Evolutionary conservation across 306 rosid genomes (phyloP), one percentile per base, ranked within the genome.

Genomic region (Cotoneaster glaucophyllus): DNA sequence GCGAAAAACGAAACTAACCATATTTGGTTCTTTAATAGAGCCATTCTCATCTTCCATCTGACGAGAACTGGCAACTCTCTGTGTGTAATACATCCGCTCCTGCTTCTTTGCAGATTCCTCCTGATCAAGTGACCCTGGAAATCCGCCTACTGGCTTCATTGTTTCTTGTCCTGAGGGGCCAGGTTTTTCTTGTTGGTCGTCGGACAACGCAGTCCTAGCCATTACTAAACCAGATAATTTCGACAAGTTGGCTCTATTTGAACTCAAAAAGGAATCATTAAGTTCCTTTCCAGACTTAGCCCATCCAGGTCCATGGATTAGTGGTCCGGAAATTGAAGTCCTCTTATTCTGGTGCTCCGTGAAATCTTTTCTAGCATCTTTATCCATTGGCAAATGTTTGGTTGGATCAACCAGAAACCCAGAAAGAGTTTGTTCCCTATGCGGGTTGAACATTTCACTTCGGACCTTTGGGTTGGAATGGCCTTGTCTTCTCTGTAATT

Each of bases 311-410:
- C 78, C 85, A 45, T 81, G 88, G 84, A 81, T 77, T 70, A 92
- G 77, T 53, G 91, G 93, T 44, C 98, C 98, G 17, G 98, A 94
- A 70, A 81, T 85, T 64, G 93, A 88, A 83, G 83, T 78, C 81
- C 84, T 82, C 77, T 75, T 81, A 58, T 54, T 64, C n/a, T 73
- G 84, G 75, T 83, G 84, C 68, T 85, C 87, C 0, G 83, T 64
- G 57, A 84, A 83, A 77, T 86, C 83, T 48, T 64, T 78, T 62
- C 61, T 84, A 22, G 13, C 31, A 26, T 86, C 91, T 76, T 81
- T 81, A 48, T 31, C 71, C 10, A 80, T 80, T 43, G 78, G 86
- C 43, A 86, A 59, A 43, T 81, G 88, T 77, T 87, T 86, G 25
- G 79, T 78, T 25, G 89, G 95, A 56, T 69, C 85, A 69, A 63